phyloP scores from a whole-genome alignment of 768 basidiomycete species.

The Neoboletus brunneissimus region DNA sequence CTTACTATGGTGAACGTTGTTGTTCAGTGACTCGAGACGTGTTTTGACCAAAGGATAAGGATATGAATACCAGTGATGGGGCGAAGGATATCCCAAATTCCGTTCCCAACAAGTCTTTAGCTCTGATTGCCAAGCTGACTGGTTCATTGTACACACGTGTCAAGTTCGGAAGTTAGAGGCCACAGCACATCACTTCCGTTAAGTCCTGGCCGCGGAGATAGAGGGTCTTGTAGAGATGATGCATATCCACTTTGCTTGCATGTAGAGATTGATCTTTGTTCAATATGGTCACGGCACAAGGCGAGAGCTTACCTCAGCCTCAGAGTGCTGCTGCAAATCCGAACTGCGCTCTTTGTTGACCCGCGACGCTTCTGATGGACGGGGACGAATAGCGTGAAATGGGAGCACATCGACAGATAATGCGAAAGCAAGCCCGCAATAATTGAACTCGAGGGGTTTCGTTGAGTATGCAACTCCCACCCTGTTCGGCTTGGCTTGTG shows the following conservation, averaged over 20 bases:
- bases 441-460: not conserved
- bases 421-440: not conserved
- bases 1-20: not conserved
- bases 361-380: not conserved
- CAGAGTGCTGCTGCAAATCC: not conserved
- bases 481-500: not conserved
- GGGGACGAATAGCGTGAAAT: not conserved
- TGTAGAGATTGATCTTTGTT: not conserved
- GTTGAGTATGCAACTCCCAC: not conserved
- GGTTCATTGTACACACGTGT: not conserved
- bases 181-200: not conserved
- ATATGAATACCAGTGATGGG: not conserved
- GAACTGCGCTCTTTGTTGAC: not conserved
- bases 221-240: not conserved
- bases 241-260: too few species aligned
- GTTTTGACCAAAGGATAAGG: too few species aligned
- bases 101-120: not conserved
- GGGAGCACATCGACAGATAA: not conserved
- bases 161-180: not conserved
- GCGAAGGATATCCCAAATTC: not conserved
- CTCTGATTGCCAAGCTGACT: not conserved
- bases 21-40: not conserved
- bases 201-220: not conserved
- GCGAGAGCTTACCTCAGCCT: not conserved
- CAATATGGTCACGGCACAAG: not conserved